phyloP scores from a whole-genome alignment of 2,329 filamentous ascomycete genomes.

The Thelonectria rubi region DNA sequence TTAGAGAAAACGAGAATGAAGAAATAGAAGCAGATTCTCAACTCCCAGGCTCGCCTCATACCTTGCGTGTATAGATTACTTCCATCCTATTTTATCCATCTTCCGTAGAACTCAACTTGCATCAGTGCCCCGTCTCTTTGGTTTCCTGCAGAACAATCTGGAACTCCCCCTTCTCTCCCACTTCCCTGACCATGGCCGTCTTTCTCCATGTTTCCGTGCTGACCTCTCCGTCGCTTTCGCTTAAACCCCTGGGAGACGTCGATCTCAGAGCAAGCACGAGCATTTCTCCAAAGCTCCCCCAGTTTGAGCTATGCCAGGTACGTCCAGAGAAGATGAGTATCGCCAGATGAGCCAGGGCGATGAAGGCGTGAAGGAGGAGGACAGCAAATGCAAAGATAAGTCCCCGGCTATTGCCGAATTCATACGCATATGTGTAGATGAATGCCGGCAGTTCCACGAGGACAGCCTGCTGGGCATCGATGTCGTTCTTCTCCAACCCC shows the following conservation, averaged over 20 bases:
- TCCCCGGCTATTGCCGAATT: background rate
- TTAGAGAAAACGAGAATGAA: no score
- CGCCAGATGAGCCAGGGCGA: background rate
- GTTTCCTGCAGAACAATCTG: background rate
- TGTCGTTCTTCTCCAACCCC: no score
- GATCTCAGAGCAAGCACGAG: background rate
- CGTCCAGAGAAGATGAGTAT: background rate
- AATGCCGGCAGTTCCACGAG: background rate
- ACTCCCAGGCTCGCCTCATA: no score
- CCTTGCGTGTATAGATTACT: no score
- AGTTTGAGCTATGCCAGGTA: background rate
- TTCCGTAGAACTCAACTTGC: background rate
- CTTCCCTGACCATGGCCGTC: background rate
- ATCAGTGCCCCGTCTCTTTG: background rate
- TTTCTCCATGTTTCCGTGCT: background rate
- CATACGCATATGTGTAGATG: background rate
- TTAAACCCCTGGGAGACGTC: background rate
- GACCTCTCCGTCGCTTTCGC: background rate
- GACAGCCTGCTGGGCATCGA: background rate
- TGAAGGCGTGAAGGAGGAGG: background rate
- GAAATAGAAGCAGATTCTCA: no score
- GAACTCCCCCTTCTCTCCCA: background rate
- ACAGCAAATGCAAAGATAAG: background rate
- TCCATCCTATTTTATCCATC: no score
- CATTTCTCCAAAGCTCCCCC: slow-evolving; percentile 4